phyloP scores from a whole-genome alignment of 2,329 filamentous ascomycete genomes.

The Arthrobotrys conoides region DNA sequence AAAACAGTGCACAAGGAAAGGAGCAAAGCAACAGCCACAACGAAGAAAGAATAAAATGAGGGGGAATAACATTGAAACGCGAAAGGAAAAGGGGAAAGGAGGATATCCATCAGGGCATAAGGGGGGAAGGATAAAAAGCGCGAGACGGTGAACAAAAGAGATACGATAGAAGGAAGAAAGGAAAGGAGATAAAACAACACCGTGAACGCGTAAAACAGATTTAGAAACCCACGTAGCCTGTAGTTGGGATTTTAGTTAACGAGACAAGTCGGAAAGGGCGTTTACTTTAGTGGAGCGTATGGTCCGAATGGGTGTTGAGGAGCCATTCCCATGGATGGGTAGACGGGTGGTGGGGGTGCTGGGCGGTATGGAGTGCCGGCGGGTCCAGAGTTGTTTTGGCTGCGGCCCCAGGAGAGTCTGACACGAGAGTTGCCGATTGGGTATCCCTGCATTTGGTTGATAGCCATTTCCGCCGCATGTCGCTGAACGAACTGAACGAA shows the following conservation, averaged over 20 bases:
- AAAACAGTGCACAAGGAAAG: slow-evolving; percentile 58
- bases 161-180: slow-evolving; percentile 30
- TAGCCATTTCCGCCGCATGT: slow-evolving; percentile 99
- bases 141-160: background rate
- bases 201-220: slow-evolving; percentile 33
- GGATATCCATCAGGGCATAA: slow-evolving; percentile 56
- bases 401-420: slow-evolving; percentile 95
- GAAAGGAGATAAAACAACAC: slow-evolving; percentile 31
- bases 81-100: background rate
- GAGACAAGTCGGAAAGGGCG: slow-evolving; percentile 54
- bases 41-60: slow-evolving; percentile 39
- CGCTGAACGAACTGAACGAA: slow-evolving; percentile 99
- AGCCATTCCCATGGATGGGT: slow-evolving; percentile 75
- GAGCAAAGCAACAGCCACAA: slow-evolving; percentile 60
- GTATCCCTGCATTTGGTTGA: slow-evolving; percentile 99
- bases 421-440: slow-evolving; percentile 99
- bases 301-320: slow-evolving; percentile 64
- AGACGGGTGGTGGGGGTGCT: slow-evolving; percentile 84
- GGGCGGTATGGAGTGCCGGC: slow-evolving; percentile 97
- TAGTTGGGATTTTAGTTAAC: slow-evolving; percentile 51
- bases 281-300: slow-evolving; percentile 65
- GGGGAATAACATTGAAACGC: slow-evolving; percentile 3
- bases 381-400: slow-evolving; percentile 97
- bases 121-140: slow-evolving; percentile 5
- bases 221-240: slow-evolving; percentile 61